phyloP scores from a whole-genome alignment of 208 protist genomes.

The Crithidia sp. region DNA sequence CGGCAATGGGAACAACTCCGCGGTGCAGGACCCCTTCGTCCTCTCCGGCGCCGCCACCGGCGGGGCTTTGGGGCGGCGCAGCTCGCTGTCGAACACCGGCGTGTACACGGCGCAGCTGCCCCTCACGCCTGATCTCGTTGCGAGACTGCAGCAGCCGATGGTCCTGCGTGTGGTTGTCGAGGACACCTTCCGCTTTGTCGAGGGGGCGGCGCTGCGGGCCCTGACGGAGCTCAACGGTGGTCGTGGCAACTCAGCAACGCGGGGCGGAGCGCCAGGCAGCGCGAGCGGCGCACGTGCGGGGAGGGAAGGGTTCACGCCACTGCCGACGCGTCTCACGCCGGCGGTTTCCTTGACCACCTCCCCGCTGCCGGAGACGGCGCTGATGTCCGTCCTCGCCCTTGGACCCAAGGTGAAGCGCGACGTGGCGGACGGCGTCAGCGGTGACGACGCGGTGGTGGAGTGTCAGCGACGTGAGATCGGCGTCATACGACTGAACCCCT shows the following conservation, averaged over 20 bases:
- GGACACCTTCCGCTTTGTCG: constrained; percentile 24
- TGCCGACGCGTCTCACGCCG: neutral
- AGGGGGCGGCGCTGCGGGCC: constrained; percentile 6
- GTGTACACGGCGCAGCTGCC: constrained; percentile 19
- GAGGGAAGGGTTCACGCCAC: neutral
- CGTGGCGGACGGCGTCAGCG: neutral
- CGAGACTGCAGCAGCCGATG: constrained; percentile 26
- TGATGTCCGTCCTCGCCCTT: neutral
- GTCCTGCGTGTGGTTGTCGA: constrained; percentile 22
- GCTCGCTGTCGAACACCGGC: constrained; percentile 12
- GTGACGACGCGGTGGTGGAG: constrained; percentile 3
- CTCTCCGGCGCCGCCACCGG: constrained; percentile 12
- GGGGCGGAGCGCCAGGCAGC: neutral
- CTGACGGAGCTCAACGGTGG: constrained; percentile 4
- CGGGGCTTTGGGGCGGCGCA: neutral
- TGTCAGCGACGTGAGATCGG: constrained; percentile 6
- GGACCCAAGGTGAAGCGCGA: constrained; percentile 1
- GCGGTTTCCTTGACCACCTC: neutral
- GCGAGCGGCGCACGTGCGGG: neutral
- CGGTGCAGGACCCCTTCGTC: constrained; percentile 18
- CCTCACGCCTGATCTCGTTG: constrained; percentile 13
- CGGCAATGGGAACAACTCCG: neutral
- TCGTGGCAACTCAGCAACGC: constrained; percentile 1
- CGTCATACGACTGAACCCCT: constrained; percentile 16
- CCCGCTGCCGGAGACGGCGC: constrained; percentile 9